A percentile compares a stretch with the other conserved stretches of the same genome.
Evolutionary conservation across 1,139 yeast species (phyloP).

Genomic region (Scheffersomyces segobiensis): DNA sequence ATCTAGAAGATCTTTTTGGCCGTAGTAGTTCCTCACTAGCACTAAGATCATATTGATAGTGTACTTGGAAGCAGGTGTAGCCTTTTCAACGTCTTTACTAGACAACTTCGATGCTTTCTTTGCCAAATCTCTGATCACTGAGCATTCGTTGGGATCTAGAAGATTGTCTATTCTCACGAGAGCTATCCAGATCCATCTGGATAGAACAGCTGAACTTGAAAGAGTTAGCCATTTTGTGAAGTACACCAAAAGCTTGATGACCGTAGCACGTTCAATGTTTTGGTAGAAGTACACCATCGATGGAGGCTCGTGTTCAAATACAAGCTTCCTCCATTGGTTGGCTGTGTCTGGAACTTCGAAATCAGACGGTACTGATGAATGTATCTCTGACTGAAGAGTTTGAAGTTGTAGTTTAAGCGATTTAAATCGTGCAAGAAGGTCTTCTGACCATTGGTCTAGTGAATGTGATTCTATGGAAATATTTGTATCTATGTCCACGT

Average conservation of each 20-base stretch:
- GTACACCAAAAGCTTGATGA: slow-evolving; percentile 36
- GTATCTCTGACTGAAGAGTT: not conserved
- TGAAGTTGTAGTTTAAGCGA: not conserved
- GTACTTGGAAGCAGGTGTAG: slow-evolving; percentile 15
- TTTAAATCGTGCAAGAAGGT: not conserved
- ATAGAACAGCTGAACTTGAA: slow-evolving; percentile 27
- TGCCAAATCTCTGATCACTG: slow-evolving; percentile 40
- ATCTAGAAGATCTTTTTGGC: slow-evolving; percentile 36
- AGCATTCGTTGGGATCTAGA: slow-evolving; percentile 34
- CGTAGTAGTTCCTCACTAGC: slow-evolving; percentile 35
- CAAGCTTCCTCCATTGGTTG: slow-evolving; percentile 31
- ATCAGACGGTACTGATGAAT: not conserved
- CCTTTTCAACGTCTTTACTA: slow-evolving; percentile 8
- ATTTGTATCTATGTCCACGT: not conserved
- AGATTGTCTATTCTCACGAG: slow-evolving; percentile 36
- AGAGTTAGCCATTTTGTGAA: slow-evolving; percentile 42
- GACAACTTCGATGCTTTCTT: slow-evolving; percentile 37
- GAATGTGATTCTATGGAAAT: not conserved
- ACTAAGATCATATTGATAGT: slow-evolving; percentile 35
- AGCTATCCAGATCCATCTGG: slow-evolving; percentile 40
- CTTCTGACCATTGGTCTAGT: not conserved
- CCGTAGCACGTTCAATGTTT: slow-evolving; percentile 31
- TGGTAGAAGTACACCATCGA: slow-evolving; percentile 19
- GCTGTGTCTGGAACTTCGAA: slow-evolving; percentile 26
- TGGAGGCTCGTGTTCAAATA: slow-evolving; percentile 32